phyloP scores from a whole-genome alignment of 495 filamentous ascomycete species.

The Corynascus novoguineensis region DNA sequence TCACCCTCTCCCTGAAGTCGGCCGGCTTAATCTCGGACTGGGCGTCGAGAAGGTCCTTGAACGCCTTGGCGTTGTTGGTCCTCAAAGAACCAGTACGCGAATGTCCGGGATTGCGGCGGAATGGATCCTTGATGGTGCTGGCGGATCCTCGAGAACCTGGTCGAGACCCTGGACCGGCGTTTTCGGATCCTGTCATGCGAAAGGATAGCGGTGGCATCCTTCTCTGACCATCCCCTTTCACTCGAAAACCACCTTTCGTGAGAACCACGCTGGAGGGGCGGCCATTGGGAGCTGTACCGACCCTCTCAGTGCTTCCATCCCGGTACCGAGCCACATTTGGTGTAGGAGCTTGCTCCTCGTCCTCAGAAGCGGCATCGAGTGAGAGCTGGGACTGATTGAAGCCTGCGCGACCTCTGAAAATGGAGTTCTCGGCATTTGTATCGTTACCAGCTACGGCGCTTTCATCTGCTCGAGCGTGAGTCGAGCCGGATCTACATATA shows the following conservation, averaged over 20 bases:
- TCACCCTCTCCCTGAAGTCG: constrained; percentile 41
- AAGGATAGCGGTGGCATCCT: constrained; percentile 29
- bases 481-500: background rate
- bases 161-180: constrained; percentile 7
- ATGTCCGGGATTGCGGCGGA: constrained; percentile 1
- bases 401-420: constrained; percentile 26
- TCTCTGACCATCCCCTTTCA: constrained; percentile 14
- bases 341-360: constrained; percentile 26
- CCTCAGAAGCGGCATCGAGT: constrained; percentile 2
- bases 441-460: constrained; percentile 31
- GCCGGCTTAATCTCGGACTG: constrained; percentile 43
- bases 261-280: constrained; percentile 6
- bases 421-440: constrained; percentile 23
- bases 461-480: constrained; percentile 31
- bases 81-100: constrained; percentile 21
- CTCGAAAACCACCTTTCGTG: constrained; percentile 2
- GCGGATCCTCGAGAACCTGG: constrained; percentile 15
- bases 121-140: background rate
- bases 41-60: constrained; percentile 49
- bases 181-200: constrained; percentile 12
- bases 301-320: constrained; percentile 27
- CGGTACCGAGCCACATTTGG: constrained; percentile 29
- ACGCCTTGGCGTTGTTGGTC: constrained; percentile 23
- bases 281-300: constrained; percentile 36
- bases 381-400: constrained; percentile 25